These are phyloP conservation scores for Vicia faba DNA, from an alignment of 306 rosid genomes.

Conservation along the genomic window DNA sequence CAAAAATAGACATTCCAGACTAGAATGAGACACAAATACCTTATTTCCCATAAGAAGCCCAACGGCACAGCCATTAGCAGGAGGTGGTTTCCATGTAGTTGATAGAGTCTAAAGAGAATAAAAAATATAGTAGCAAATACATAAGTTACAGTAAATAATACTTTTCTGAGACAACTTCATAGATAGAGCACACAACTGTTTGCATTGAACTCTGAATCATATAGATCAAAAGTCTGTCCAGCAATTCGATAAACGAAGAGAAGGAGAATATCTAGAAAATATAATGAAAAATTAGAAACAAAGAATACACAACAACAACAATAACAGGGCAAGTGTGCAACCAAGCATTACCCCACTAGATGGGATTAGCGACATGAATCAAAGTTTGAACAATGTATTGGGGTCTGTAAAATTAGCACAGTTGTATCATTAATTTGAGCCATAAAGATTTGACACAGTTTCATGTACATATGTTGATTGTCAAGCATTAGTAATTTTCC, in stretches of 20 bases:
- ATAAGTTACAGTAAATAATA: conserved; percentile 3
- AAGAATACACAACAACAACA: conserved; percentile 23
- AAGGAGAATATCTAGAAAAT: conserved; percentile 16
- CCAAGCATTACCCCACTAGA: conserved; percentile 15
- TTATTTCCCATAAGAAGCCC: conserved; percentile 79
- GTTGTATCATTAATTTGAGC: background rate
- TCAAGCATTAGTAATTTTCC: background rate
- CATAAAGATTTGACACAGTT: background rate
- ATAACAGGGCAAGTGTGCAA: conserved; percentile 5
- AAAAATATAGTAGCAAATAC: conserved; percentile 28
- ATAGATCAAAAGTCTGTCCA: conserved; percentile 24
- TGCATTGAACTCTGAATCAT: conserved; percentile 16
- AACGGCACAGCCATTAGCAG: conserved; percentile 61
- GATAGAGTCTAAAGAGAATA: conserved; percentile 66
- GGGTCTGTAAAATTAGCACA: conserved; percentile 12
- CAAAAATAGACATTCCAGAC: conserved; percentile 20
- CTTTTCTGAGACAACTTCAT: conserved; percentile 5
- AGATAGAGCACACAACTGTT: conserved; percentile 7
- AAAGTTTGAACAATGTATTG: conserved; percentile 7
- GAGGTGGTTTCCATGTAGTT: conserved; percentile 67
- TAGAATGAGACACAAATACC: conserved; percentile 50
- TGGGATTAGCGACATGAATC: background rate
- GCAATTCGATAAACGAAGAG: conserved; percentile 7
- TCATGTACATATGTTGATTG: conserved; percentile 3
- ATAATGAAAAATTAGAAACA: conserved; percentile 19